Evolutionary conservation across 768 basidiomycete species (phyloP), one percentile per base, ranked within the genome.

Genomic region (Phlebiopsis flavidoalba): DNA sequence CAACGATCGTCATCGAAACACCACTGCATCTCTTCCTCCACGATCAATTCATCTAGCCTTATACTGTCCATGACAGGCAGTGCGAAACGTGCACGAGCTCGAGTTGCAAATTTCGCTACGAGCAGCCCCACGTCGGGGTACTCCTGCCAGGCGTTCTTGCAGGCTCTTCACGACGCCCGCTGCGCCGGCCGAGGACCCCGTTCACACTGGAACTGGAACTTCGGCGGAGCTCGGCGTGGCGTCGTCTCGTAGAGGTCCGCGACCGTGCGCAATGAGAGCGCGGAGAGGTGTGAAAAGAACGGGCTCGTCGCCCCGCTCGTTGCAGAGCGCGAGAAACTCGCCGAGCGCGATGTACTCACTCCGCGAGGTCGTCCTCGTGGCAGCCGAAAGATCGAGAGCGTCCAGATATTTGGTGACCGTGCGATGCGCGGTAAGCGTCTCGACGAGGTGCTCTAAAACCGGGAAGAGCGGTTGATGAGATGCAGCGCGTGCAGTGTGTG

Each of bases 391-490:
- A n/a, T n/a, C 10, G 80, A 80, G 19, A 86, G 73, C 12, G 72
- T 73, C 66, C n/a, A n/a, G 85, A 82, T 52, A 87, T 81, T n/a
- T 17, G 85, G 86, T 0, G 81, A 82, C 43, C 77, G 80, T 7
- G 83, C 79, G 35, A 87, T n/a, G 77, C 64, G 80, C 80, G 10
- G 81, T 70, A 65, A 85, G 79, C 7, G 85, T 85, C 63, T 83
- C 79, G 33, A 80, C 81, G 60, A 86, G 80, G 64, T 76, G 77
- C 67, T 84, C 82, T n/a, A n/a, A n/a, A 37, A 84, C 75, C 24
- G 84, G 83, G 75, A 86, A 81, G 72, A 80, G n/a, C n/a, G n/a
- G n/a, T 83, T 0, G 84, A 83, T 1, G 81, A 76, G 70, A 85
- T 83, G 83, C 5, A 87, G 72, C 61, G 77, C 80, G 58, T 80